These are phyloP conservation scores for Phoma sp. DNA, from an alignment of 2,329 filamentous ascomycete genomes.

Conservation along the genomic window DNA sequence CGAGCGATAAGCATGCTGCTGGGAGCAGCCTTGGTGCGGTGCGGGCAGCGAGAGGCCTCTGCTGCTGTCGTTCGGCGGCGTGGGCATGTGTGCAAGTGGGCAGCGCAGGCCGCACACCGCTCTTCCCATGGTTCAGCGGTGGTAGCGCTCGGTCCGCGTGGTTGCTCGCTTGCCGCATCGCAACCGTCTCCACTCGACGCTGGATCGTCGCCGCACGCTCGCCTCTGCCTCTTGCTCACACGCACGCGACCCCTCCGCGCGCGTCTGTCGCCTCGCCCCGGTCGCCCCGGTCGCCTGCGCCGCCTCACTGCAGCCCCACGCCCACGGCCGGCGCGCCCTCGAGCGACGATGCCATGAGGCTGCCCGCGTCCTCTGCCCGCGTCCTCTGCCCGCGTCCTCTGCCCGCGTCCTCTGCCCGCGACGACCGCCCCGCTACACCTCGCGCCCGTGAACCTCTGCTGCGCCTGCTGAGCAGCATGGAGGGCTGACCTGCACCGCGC, in stretches of 20 bases:
- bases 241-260: no score
- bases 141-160: background rate
- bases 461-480: constrained; percentile 23
- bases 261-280: no score
- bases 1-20: background rate
- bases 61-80: constrained; percentile 4
- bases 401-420: background rate
- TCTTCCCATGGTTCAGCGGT: background rate
- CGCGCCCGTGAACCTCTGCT: constrained; percentile 18
- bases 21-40: constrained; percentile 3
- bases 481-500: no score
- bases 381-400: constrained; percentile 1
- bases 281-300: no score
- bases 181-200: constrained; percentile 3
- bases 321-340: background rate
- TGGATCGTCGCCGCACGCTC: constrained; percentile 3
- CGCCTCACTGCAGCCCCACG: constrained; percentile 1
- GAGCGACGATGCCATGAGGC: no score
- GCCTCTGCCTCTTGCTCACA: constrained; percentile 1
- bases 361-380: constrained; percentile 6
- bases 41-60: background rate
- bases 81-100: background rate
- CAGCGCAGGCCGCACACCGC: constrained; percentile 3
- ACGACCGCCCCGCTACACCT: background rate
- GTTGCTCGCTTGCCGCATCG: background rate